These are phyloP conservation scores for Coemansia sp. DNA, from an alignment of 192 early-diverging fungal genomes.

Conservation along the genomic window DNA sequence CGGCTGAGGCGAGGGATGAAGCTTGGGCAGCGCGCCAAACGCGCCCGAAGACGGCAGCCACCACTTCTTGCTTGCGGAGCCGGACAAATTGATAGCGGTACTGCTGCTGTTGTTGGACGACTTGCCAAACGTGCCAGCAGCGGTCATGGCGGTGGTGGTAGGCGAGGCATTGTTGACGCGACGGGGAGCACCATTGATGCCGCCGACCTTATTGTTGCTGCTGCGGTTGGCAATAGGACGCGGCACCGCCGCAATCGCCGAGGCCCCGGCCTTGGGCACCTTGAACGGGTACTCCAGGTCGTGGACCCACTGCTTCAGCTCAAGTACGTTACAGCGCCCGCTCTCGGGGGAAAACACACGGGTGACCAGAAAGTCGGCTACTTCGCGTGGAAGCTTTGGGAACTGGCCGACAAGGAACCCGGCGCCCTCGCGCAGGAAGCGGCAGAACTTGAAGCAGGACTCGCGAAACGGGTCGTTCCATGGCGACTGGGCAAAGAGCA, in stretches of 20 bases:
- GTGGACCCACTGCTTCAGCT: conserved; percentile 56
- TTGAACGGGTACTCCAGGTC: conserved; percentile 48
- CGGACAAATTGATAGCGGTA: background rate
- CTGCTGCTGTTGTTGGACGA: background rate
- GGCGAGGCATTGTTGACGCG: conserved; percentile 16
- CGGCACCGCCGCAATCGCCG: background rate
- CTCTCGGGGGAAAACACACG: conserved; percentile 63
- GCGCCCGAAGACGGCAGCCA: conserved; percentile 12
- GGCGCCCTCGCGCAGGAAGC: conserved; percentile 60
- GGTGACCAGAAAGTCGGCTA: conserved; percentile 62
- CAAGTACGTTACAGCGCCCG: conserved; percentile 55
- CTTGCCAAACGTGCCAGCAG: conserved; percentile 19
- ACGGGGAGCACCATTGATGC: conserved; percentile 10
- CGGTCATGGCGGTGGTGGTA: conserved; percentile 3
- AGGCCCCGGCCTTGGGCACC: conserved; percentile 10
- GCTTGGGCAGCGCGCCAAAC: conserved; percentile 12
- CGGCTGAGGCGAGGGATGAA: conserved; percentile 17
- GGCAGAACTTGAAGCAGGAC: conserved; percentile 60
- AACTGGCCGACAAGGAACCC: conserved; percentile 61
- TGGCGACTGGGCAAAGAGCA: conserved; percentile 69
- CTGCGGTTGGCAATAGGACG: conserved; percentile 19
- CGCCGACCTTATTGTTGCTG: conserved; percentile 18
- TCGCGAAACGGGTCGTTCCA: conserved; percentile 67
- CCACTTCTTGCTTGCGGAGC: conserved; percentile 42
- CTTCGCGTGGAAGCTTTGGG: conserved; percentile 58